Evolutionary conservation across 208 protist genomes (phyloP), one percentile per base, ranked within the genome.

Genomic region (Jaenimonas drosophilae): DNA sequence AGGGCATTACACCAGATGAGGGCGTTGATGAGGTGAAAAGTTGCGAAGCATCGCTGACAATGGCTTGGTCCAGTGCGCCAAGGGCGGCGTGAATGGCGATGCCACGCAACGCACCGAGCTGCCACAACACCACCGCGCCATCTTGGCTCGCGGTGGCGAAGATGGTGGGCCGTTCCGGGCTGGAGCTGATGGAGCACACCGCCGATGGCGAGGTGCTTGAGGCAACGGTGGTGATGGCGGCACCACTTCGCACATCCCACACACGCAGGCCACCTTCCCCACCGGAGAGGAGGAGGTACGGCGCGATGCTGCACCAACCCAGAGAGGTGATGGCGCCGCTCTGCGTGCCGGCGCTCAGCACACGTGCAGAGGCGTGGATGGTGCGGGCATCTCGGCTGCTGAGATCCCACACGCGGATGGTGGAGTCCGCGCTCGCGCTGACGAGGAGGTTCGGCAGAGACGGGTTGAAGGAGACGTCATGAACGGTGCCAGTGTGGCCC

Each of bases 361-460:
- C 42, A 9, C 25, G 21, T 6, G 25, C 42, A 38, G 14, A n/a
- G 6, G 25, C 21, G 27, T 11, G n/a, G 27, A 51, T 16, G 24
- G 37, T 21, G 53, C 30, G 28, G 12, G 20, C 66, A 54, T 96
- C 90, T 29, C 53, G 73, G 12, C 65, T 75, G 20, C 82, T 86
- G 41, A 78, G 89, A 47, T 92, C 84, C 91, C 91, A 97, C 49
- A 97, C 66, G 9, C 89, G 75, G 34, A 94, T 43, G 14, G 88
- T 94, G 36, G 64, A 54, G 54, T 97, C 94, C 65, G 95, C 71
- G 54, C 76, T 83, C 38, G 76, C 70, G 21, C 75, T 88, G 9
- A 87, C 59, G 6, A 97, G 49, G 46, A 86, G 76, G 29, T 72
- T 38, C 28, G 66, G 57, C n/a, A 85, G 63, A 36, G 68, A 57